Evolutionary conservation across 345 rosid genomes (phyloP).

Genomic region (Arabidopsis suecica): DNA sequence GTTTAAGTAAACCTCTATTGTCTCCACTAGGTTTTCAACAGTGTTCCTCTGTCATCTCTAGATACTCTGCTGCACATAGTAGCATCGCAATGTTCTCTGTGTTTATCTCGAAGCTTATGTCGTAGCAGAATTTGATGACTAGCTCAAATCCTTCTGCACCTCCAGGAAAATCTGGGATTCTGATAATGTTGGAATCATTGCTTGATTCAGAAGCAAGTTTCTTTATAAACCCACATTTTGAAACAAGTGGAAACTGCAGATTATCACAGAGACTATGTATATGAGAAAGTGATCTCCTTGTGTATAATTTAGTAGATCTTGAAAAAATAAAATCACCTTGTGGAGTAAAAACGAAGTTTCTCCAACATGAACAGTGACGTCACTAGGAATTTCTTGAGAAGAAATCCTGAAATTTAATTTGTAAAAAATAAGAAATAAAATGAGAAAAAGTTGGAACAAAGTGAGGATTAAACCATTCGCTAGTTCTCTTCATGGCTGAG

Average conservation of each 20-base stretch:
- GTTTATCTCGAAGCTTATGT: slow-evolving; percentile 76
- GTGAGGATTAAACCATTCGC: slow-evolving; percentile 72
- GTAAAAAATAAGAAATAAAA: neutral
- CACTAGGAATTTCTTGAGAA: slow-evolving; percentile 89
- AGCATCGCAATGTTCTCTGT: slow-evolving; percentile 74
- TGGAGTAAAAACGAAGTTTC: slow-evolving; percentile 77
- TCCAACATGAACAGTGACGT: slow-evolving; percentile 67
- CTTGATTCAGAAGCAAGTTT: slow-evolving; percentile 63
- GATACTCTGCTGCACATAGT: slow-evolving; percentile 80
- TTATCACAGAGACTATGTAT: neutral
- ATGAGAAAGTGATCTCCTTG: neutral
- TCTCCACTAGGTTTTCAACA: slow-evolving; percentile 68
- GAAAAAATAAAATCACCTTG: slow-evolving; percentile 55
- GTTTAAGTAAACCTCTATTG: slow-evolving; percentile 72
- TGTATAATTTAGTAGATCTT: slow-evolving; percentile 19
- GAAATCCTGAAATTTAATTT: slow-evolving; percentile 66
- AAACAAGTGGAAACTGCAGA: slow-evolving; percentile 75
- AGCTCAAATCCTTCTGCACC: slow-evolving; percentile 77
- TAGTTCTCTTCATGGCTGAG: slow-evolving; percentile 87
- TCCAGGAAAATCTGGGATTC: slow-evolving; percentile 65
- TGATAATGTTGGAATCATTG: slow-evolving; percentile 48
- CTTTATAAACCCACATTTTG: slow-evolving; percentile 80
- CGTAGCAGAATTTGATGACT: slow-evolving; percentile 84
- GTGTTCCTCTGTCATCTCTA: slow-evolving; percentile 88
- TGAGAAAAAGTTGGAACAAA: neutral